Evolutionary conservation across 495 filamentous ascomycete species (phyloP).

Genomic region (Aspergillus funiculosus): DNA sequence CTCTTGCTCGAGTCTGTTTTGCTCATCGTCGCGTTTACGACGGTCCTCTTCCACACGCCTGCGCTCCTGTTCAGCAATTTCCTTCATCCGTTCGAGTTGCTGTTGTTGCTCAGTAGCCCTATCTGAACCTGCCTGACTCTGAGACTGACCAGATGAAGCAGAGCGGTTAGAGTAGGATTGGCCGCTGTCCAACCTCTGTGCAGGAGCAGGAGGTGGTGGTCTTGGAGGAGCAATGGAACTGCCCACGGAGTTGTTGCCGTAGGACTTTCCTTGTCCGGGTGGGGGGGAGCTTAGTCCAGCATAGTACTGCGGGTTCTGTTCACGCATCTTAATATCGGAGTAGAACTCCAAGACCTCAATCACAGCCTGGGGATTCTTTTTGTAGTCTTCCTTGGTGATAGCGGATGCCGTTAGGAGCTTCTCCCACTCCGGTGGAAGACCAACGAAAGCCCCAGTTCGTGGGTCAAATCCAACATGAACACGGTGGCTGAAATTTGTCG

Average conservation of each 20-base stretch:
- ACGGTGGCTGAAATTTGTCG: constrained; percentile 92
- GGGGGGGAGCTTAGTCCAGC: constrained; percentile 58
- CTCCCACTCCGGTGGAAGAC: constrained; percentile 92
- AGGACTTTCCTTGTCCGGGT: constrained; percentile 41
- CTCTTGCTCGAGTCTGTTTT: constrained; percentile 66
- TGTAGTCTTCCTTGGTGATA: constrained; percentile 95
- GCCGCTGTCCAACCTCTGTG: constrained; percentile 39
- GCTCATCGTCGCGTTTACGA: constrained; percentile 56
- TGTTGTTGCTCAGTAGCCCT: constrained; percentile 38
- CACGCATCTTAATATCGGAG: constrained; percentile 84
- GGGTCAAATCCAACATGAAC: constrained; percentile 98
- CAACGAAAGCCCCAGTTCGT: constrained; percentile 84
- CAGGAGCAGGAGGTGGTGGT: constrained; percentile 53
- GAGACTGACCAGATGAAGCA: constrained; percentile 33
- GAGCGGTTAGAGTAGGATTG: constrained; percentile 36
- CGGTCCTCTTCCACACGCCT: constrained; percentile 48
- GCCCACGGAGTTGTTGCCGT: constrained; percentile 44
- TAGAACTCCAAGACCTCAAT: constrained; percentile 98
- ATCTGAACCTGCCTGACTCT: constrained; percentile 31
- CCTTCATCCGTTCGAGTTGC: constrained; percentile 44
- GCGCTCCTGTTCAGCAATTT: constrained; percentile 46
- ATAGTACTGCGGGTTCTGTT: constrained; percentile 73
- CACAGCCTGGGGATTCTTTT: constrained; percentile 95
- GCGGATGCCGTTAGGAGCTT: constrained; percentile 90
- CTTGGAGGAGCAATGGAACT: constrained; percentile 73